Evolutionary conservation across 2,329 filamentous ascomycete species (phyloP), one percentile per base, ranked within the genome.

Genomic region (Monosporascus sp.): DNA sequence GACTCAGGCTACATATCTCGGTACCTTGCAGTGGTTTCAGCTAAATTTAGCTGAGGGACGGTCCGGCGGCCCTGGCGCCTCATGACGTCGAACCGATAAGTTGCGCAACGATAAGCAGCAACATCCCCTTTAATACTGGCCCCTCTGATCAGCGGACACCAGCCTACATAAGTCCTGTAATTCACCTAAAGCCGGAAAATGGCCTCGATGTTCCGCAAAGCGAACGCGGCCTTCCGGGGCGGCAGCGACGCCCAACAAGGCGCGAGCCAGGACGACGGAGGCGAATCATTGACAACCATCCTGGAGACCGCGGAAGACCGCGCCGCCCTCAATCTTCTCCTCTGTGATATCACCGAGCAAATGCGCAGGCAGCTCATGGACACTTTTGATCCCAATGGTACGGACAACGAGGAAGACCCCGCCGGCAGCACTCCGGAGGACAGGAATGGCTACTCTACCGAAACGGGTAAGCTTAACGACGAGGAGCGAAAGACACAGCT

Each of bases 271-370:
- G 58, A 54, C 14, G 51, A 63, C 31, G 60, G 65, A n/a, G 64
- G 57, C 48, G 59, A 60, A 37, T 66, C 64, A 40, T 50, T 66
- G 35, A 64, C 57, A 9, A 63, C 60, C 8, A 54, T 65, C 4
- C 54, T 66, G 19, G 57, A 60, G 46, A 63, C 59, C 9, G 54
- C 41, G 17, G 62, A 65, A 43, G 60, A 66, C n/a, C 62, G 64
- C 17, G 52, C 55, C 11, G 51, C 63, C 2, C 61, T 66, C 53
- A 65, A 60, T 3, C 55, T 65, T 45, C 55, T 65, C 46, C 49
- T 66, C 35, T 63, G 55, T 45, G 59, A 63, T 19, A 61, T 64
- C 40, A 63, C 61, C 11, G 63, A 65, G 48, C 50, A 60, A 31
- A 64, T 66, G 62, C 60, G 64, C 50, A 60, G 58, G 49, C 52